Conservation (phyloP, 2,329 filamentous ascomycete genomes). For the Penicillium griseofulvum region DNA sequence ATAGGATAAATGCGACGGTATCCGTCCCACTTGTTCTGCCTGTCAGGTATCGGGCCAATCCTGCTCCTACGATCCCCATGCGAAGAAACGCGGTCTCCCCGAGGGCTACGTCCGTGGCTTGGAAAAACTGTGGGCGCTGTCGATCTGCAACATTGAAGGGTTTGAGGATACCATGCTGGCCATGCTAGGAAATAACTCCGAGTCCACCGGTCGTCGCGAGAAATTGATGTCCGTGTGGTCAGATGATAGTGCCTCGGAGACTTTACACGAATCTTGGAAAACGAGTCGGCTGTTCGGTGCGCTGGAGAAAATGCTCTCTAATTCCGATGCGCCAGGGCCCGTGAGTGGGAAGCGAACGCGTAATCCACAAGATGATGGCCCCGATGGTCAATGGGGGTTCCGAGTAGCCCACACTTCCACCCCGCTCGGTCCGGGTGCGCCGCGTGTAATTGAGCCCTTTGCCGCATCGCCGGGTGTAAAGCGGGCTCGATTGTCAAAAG, state of each 20-base stretch:
- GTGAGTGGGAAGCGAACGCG: conserved; percentile 35
- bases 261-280: conserved; percentile 46
- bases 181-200: conserved; percentile 38
- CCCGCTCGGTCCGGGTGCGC: conserved; percentile 29
- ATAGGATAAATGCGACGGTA: conserved; percentile 46
- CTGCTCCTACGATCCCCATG: conserved; percentile 46
- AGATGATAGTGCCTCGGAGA: conserved; percentile 42
- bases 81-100: conserved; percentile 47
- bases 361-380: conserved; percentile 27
- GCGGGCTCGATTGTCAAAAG: conserved; percentile 26
- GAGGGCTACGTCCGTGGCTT: conserved; percentile 49
- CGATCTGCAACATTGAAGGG: conserved; percentile 45
- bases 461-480: conserved; percentile 25
- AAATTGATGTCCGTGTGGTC: conserved; percentile 41
- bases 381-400: conserved; percentile 31
- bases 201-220: conserved; percentile 31
- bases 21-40: conserved; percentile 43
- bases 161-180: conserved; percentile 43
- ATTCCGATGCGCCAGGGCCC: conserved; percentile 25
- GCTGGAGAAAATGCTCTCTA: conserved; percentile 44
- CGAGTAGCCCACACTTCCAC: conserved; percentile 30
- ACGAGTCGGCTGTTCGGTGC: conserved; percentile 39
- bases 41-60: conserved; percentile 41
- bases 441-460: conserved; percentile 30
- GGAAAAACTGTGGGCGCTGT: conserved; percentile 47